Conservation (phyloP, 768 basidiomycete species). For the Auriculariales sp. region DNA sequence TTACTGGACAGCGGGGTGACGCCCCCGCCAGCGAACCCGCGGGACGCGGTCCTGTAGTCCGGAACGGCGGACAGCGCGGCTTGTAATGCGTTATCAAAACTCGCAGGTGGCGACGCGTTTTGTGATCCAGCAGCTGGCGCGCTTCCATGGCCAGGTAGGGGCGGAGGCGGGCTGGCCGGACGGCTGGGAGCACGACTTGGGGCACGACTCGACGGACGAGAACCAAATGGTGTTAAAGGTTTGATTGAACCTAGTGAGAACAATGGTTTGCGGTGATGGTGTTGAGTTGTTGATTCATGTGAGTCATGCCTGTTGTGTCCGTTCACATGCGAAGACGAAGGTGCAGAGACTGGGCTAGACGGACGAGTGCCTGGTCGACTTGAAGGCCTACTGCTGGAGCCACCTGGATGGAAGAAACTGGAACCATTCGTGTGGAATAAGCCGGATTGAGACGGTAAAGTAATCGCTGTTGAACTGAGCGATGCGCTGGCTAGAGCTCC, state of each 20-base stretch:
- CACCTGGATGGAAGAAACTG: too few relatives aligned
- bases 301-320: neutral
- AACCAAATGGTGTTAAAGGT: neutral
- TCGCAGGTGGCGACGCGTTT: neutral
- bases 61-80: slow-evolving; percentile 68
- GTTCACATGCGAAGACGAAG: slow-evolving; percentile 1
- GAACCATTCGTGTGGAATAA: too few relatives aligned
- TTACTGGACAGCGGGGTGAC: slow-evolving; percentile 71
- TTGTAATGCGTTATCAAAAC: slow-evolving; percentile 21
- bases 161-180: neutral
- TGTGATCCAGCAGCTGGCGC: neutral
- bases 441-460: slow-evolving; percentile 9
- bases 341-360: neutral
- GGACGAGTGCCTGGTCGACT: neutral
- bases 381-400: neutral
- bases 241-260: neutral
- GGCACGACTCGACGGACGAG: neutral
- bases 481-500: neutral
- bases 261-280: slow-evolving; percentile 4
- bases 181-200: neutral
- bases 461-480: slow-evolving; percentile 5
- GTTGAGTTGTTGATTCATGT: neutral
- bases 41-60: slow-evolving; percentile 67
- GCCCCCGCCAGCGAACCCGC: slow-evolving; percentile 79
- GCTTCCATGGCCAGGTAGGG: neutral